phyloP scores from a whole-genome alignment of 179 eudicot species.

The Silene vulgaris region DNA sequence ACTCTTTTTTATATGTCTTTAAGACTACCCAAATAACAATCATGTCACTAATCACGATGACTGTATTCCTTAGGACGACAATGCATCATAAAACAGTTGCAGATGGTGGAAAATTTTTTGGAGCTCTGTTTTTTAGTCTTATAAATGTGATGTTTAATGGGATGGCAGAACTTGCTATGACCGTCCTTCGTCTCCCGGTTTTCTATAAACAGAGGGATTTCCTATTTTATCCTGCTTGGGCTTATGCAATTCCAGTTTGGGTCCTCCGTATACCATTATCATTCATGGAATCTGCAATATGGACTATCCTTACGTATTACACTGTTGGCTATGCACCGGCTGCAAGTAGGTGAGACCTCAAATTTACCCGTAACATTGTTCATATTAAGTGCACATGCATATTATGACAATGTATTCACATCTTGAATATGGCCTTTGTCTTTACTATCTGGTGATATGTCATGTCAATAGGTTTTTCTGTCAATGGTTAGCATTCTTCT shows the following conservation, averaged over 20 bases:
- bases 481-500: slow-evolving; percentile 68
- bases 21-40: slow-evolving; percentile 35
- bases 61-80: slow-evolving; percentile 32
- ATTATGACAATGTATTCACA: not conserved
- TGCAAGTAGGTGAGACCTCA: slow-evolving; percentile 28
- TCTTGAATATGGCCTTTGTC: no score
- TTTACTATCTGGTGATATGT: slow-evolving; percentile 10
- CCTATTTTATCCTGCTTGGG: slow-evolving; percentile 46
- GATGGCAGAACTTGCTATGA: slow-evolving; percentile 34
- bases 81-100: slow-evolving; percentile 23
- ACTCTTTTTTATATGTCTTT: slow-evolving; percentile 33
- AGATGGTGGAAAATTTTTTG: slow-evolving; percentile 31
- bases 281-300: slow-evolving; percentile 32
- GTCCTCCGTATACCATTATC: slow-evolving; percentile 39
- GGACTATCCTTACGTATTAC: slow-evolving; percentile 42
- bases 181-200: slow-evolving; percentile 34
- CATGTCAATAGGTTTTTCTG: slow-evolving; percentile 53
- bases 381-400: not conserved
- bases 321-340: slow-evolving; percentile 38
- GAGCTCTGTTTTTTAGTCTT: slow-evolving; percentile 33
- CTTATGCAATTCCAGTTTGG: slow-evolving; percentile 37
- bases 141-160: slow-evolving; percentile 34
- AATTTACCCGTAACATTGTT: not conserved
- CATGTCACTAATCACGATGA: slow-evolving; percentile 33
- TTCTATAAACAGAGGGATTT: slow-evolving; percentile 43